Percentiles rank a stretch among this genome's conserved stretches.
Evolutionary conservation across 2,329 filamentous ascomycete species (phyloP).

Genomic region (Stemphylium vesicarium): DNA sequence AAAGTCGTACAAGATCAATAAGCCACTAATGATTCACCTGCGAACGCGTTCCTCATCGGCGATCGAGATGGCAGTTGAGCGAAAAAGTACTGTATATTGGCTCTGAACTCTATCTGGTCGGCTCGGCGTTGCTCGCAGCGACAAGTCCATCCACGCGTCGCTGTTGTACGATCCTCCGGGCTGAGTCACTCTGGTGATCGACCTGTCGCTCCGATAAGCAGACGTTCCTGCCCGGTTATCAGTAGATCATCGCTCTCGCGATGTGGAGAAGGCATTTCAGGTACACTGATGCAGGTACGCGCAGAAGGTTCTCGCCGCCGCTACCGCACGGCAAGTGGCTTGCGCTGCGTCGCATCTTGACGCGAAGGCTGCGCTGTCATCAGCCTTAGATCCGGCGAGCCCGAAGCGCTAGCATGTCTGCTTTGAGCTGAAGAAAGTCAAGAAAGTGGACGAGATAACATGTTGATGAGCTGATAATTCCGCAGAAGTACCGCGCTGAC

Average conservation of each 20-base stretch:
- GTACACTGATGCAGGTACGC: slow-evolving; percentile 45
- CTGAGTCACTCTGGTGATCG: neutral
- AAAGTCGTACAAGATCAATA: slow-evolving; percentile 7
- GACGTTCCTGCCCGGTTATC: slow-evolving; percentile 1
- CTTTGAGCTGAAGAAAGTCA: slow-evolving; percentile 6
- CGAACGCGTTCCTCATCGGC: neutral
- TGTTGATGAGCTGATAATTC: neutral
- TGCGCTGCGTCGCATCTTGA: slow-evolving; percentile 21
- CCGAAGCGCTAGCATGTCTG: slow-evolving; percentile 26
- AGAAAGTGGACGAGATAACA: neutral
- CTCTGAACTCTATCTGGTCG: slow-evolving; percentile 16
- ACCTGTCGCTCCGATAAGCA: neutral
- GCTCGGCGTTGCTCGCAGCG: neutral
- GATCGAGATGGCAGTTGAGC: neutral
- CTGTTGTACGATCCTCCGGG: neutral
- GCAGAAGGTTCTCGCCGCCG: slow-evolving; percentile 22
- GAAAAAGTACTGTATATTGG: slow-evolving; percentile 2
- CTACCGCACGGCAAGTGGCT: slow-evolving; percentile 30
- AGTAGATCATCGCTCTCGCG: slow-evolving; percentile 6
- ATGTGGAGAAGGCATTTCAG: slow-evolving; percentile 1
- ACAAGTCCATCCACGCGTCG: slow-evolving; percentile 6
- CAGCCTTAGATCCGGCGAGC: slow-evolving; percentile 29
- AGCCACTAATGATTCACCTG: slow-evolving; percentile 3
- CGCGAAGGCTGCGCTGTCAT: slow-evolving; percentile 37
- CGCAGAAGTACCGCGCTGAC: slow-evolving; percentile 2